These are phyloP conservation scores for Adenanthera pavonina DNA, from an alignment of 306 rosid genomes.

Conservation along the genomic window DNA sequence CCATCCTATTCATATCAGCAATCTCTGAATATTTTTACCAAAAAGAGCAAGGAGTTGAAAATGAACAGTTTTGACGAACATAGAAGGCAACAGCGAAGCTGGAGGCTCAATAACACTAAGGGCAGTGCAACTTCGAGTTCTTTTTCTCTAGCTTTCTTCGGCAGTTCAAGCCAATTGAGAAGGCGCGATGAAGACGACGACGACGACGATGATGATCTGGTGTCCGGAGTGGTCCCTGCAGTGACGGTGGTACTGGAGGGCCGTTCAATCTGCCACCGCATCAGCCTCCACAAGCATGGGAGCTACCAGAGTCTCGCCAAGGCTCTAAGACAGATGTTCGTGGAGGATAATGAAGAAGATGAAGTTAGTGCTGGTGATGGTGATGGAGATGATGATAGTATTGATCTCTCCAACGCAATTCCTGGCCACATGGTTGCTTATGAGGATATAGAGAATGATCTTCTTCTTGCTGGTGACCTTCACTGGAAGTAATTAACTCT, in stretches of 20 bases:
- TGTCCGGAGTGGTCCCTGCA: constrained; percentile 65
- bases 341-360: constrained; percentile 39
- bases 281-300: constrained; percentile 76
- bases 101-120: background rate
- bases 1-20: too few species aligned
- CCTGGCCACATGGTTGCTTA: constrained; percentile 88
- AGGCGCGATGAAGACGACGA: constrained; percentile 53
- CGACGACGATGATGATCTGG: constrained; percentile 54
- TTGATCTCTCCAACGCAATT: constrained; percentile 80
- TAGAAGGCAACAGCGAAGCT: background rate
- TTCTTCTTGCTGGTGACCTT: constrained; percentile 95
- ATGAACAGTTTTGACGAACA: background rate
- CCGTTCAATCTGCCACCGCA: constrained; percentile 89
- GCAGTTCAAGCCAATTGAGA: constrained; percentile 16
- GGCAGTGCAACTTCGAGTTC: constrained; percentile 44
- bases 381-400: constrained; percentile 12
- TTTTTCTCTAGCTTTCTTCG: constrained; percentile 36
- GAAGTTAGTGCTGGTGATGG: background rate
- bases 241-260: constrained; percentile 92
- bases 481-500: constrained; percentile 75
- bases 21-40: background rate
- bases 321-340: constrained; percentile 83
- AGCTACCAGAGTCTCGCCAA: constrained; percentile 83
- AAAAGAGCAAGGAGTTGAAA: background rate
- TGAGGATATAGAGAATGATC: constrained; percentile 90